phyloP scores from a whole-genome alignment of 2,329 filamentous ascomycete genomes.

The Penicillium paneum region DNA sequence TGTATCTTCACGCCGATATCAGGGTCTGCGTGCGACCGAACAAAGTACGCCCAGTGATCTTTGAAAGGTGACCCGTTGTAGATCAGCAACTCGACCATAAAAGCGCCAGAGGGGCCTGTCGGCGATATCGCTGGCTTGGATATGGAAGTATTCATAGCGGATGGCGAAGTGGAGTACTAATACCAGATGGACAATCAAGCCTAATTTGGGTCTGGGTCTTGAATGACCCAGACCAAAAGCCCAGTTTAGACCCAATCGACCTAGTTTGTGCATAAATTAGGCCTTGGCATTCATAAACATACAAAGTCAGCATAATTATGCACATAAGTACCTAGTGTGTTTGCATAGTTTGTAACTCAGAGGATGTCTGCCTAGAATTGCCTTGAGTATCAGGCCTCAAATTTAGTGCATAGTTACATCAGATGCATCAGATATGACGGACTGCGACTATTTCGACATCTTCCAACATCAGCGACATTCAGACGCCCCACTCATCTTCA shows the following conservation, averaged over 20 bases:
- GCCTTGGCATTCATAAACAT: too few relatives aligned
- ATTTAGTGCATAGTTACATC: not conserved
- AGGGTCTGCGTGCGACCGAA: slow-evolving; percentile 16
- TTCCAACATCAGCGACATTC: not conserved
- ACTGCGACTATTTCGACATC: too few relatives aligned
- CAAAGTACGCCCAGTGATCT: slow-evolving; percentile 39
- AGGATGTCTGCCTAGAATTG: not conserved
- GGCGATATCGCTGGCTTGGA: not conserved
- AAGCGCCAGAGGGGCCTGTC: slow-evolving; percentile 10
- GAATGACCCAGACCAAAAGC: too few relatives aligned
- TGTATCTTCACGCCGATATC: slow-evolving; percentile 31
- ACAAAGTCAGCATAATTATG: too few relatives aligned
- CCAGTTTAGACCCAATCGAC: too few relatives aligned
- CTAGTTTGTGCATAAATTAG: too few relatives aligned
- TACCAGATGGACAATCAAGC: too few relatives aligned
- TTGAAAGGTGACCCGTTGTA: slow-evolving; percentile 36
- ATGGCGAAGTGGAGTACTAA: not conserved
- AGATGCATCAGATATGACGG: not conserved
- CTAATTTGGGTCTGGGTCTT: too few relatives aligned
- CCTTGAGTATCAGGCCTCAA: not conserved
- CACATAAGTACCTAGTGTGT: too few relatives aligned
- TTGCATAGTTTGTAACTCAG: too few relatives aligned
- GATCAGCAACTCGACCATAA: slow-evolving; percentile 30
- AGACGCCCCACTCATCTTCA: not conserved
- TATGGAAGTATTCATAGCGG: not conserved